Percentiles rank a stretch among this genome's conserved stretches.
phyloP scores from a whole-genome alignment of 2,329 filamentous ascomycete species.

The Phaeosphaeria sp. region DNA sequence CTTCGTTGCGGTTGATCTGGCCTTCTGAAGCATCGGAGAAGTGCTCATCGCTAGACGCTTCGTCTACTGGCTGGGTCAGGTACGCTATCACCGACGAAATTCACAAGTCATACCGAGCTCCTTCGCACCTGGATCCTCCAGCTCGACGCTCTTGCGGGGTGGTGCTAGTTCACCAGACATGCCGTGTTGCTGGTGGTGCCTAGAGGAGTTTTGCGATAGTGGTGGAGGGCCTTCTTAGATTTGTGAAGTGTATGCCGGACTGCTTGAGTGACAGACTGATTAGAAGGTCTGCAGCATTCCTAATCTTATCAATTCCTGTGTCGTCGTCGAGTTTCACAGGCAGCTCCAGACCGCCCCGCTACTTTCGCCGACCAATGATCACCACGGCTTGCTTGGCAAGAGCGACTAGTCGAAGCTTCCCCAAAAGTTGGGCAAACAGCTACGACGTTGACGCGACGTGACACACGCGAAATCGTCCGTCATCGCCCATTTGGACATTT shows the following conservation, averaged over 20 bases:
- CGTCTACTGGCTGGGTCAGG: conserved; percentile 28
- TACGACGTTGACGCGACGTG: conserved; percentile 29
- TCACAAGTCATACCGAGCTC: conserved; percentile 57
- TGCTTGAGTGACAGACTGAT: neutral
- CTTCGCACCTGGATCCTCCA: conserved; percentile 63
- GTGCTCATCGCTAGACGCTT: conserved; percentile 64
- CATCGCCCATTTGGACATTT: conserved; percentile 9
- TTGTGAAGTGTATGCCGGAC: neutral
- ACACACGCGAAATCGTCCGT: conserved; percentile 17
- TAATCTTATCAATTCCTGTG: conserved; percentile 14
- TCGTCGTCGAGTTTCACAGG: conserved; percentile 27
- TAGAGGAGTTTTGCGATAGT: neutral
- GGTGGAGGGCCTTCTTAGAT: neutral
- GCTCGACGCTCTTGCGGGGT: conserved; percentile 61
- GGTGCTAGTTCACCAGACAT: conserved; percentile 57
- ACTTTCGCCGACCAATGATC: conserved; percentile 15
- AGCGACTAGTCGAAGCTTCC: conserved; percentile 33
- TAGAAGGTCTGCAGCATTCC: conserved; percentile 21
- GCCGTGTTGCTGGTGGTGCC: conserved; percentile 11
- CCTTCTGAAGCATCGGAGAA: conserved; percentile 72
- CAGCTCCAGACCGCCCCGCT: conserved; percentile 18
- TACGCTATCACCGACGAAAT: neutral
- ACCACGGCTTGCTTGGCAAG: conserved; percentile 17
- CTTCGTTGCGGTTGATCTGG: conserved; percentile 48
- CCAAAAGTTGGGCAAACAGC: conserved; percentile 10